phyloP scores from a whole-genome alignment of 2,329 filamentous ascomycete genomes.

The Ilyonectria robusta region DNA sequence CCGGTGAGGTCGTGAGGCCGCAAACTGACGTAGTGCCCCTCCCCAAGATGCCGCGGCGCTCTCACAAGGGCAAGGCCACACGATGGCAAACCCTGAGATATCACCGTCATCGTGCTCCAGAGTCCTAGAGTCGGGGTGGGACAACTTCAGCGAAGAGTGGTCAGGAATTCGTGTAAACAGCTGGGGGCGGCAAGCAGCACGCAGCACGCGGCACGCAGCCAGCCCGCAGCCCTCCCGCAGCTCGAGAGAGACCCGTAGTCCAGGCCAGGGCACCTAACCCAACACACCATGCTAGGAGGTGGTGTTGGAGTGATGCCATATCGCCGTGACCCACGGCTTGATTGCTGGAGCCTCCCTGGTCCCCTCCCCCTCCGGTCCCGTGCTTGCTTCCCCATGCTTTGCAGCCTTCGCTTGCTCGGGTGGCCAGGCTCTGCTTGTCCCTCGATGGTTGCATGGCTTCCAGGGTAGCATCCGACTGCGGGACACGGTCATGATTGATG shows the following conservation, averaged over 20 bases:
- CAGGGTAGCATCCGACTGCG: slow-evolving; percentile 41
- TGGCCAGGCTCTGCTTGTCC: slow-evolving; percentile 34
- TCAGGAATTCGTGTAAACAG: slow-evolving; percentile 12
- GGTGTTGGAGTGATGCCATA: slow-evolving; percentile 49
- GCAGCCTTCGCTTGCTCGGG: slow-evolving; percentile 38
- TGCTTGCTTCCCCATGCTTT: slow-evolving; percentile 34
- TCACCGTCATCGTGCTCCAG: slow-evolving; percentile 47
- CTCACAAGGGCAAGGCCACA: slow-evolving; percentile 40
- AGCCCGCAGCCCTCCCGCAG: background rate
- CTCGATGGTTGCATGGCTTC: slow-evolving; percentile 28
- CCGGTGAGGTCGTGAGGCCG: slow-evolving; percentile 29
- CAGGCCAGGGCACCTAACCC: slow-evolving; percentile 24
- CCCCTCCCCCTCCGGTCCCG: slow-evolving; percentile 12
- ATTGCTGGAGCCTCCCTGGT: slow-evolving; percentile 28
- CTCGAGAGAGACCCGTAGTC: slow-evolving; percentile 9
- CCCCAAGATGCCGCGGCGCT: slow-evolving; percentile 40
- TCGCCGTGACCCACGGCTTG: slow-evolving; percentile 35
- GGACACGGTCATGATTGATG: slow-evolving; percentile 30
- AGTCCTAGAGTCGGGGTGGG: slow-evolving; percentile 41
- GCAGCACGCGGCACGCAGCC: slow-evolving; percentile 3
- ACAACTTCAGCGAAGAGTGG: slow-evolving; percentile 38
- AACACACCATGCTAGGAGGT: slow-evolving; percentile 39
- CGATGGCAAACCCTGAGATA: slow-evolving; percentile 40
- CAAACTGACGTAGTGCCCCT: slow-evolving; percentile 47
- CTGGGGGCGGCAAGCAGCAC: slow-evolving; percentile 5